phyloP scores from a whole-genome alignment of 495 filamentous ascomycete species.

The Thozetella sp. region DNA sequence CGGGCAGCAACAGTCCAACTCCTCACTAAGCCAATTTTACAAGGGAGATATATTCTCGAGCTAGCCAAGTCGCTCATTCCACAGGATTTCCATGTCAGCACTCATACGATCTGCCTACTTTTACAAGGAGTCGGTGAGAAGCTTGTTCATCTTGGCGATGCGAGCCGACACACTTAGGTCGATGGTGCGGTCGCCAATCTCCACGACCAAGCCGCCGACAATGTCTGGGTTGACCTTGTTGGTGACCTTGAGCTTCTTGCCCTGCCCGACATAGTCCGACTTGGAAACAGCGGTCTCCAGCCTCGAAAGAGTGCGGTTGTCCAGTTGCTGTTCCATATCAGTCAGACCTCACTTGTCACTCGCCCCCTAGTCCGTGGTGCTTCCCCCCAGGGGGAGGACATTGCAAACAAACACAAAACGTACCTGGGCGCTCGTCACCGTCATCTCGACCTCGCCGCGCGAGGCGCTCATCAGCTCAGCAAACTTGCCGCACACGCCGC shows the following conservation, averaged over 20 bases:
- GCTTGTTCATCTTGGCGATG: conserved; percentile 98
- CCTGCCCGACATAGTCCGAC: conserved; percentile 83
- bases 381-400: background rate
- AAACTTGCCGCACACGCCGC: conserved; percentile 87
- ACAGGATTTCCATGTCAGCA: too few relatives aligned
- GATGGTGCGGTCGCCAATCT: conserved; percentile 97
- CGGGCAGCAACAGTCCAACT: too few relatives aligned
- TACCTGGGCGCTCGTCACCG: conserved; percentile 88
- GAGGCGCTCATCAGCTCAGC: conserved; percentile 81
- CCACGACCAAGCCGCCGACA: conserved; percentile 89
- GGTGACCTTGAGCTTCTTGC: conserved; percentile 96
- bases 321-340: conserved; percentile 52
- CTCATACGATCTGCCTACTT: too few relatives aligned
- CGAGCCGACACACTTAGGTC: conserved; percentile 94
- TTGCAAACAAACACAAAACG: conserved; percentile 28
- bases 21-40: too few relatives aligned
- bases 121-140: conserved; percentile 91
- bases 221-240: conserved; percentile 95
- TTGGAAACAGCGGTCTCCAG: conserved; percentile 88
- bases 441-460: conserved; percentile 89
- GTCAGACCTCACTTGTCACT: background rate
- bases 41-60: too few relatives aligned
- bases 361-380: background rate
- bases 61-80: too few relatives aligned
- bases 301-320: conserved; percentile 78